Evolutionary conservation across 2,329 filamentous ascomycete species (phyloP).

Genomic region (Ceratocystiopsis brevicomis): DNA sequence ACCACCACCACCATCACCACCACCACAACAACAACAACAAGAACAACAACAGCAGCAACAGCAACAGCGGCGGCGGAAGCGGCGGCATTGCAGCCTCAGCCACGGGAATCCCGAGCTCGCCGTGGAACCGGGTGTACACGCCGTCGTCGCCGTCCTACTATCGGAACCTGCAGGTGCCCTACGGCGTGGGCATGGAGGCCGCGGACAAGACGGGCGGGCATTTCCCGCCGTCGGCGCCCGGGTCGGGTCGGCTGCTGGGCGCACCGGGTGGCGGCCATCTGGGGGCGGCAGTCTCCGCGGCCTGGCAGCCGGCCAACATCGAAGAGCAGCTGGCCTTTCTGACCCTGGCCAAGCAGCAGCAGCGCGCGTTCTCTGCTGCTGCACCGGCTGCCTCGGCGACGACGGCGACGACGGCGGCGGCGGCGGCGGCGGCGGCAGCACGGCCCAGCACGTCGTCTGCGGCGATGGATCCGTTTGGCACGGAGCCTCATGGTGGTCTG

Average conservation of each 20-base stretch:
- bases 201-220: too few species aligned
- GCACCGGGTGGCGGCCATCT: neutral
- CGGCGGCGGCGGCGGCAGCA: too few species aligned
- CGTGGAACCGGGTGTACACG: conserved; percentile 19
- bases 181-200: too few species aligned
- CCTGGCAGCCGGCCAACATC: conserved; percentile 2
- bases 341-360: conserved; percentile 3
- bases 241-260: neutral
- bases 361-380: neutral
- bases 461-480: too few species aligned
- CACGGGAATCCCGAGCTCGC: conserved; percentile 24
- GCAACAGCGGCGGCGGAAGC: conserved; percentile 9
- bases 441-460: neutral
- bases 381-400: neutral
- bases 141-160: conserved; percentile 1
- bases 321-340: conserved; percentile 7
- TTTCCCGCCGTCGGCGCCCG: too few species aligned
- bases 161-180: too few species aligned
- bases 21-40: too few species aligned
- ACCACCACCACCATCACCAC: too few species aligned
- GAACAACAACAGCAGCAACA: too few species aligned
- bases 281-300: neutral
- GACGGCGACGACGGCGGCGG: too few species aligned
- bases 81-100: conserved; percentile 1
- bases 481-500: too few species aligned